Evolutionary conservation across 164 flowering plant genomes (phyloP).

Genomic region (Tinospora cordifolia): DNA sequence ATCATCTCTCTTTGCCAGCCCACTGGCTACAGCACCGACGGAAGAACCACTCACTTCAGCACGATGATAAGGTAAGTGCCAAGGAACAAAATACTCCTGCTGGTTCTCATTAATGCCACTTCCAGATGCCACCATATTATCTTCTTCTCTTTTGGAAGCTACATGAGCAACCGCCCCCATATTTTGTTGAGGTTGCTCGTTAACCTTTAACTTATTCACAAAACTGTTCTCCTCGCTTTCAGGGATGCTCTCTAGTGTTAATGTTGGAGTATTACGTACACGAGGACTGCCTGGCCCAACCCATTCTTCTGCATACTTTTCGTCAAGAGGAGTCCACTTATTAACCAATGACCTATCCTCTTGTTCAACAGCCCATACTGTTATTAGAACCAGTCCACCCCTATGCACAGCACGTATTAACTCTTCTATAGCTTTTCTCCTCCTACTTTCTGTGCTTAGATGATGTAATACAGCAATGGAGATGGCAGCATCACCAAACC

Average conservation of each 20-base stretch:
- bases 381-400: slow-evolving; percentile 82
- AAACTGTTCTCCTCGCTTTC: slow-evolving; percentile 53
- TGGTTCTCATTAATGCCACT: slow-evolving; percentile 28
- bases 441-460: slow-evolving; percentile 74
- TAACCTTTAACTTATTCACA: slow-evolving; percentile 15
- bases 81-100: slow-evolving; percentile 96
- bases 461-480: slow-evolving; percentile 95
- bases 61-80: slow-evolving; percentile 98
- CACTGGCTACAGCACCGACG: slow-evolving; percentile 68
- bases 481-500: slow-evolving; percentile 89
- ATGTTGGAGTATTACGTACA: slow-evolving; percentile 38
- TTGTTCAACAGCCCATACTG: slow-evolving; percentile 97
- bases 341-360: slow-evolving; percentile 61
- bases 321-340: slow-evolving; percentile 84
- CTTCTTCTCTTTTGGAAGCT: slow-evolving; percentile 16
- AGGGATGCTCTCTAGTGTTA: slow-evolving; percentile 58
- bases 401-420: slow-evolving; percentile 65
- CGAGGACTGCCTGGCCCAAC: slow-evolving; percentile 73
- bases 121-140: slow-evolving; percentile 15
- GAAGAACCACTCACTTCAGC: slow-evolving; percentile 91
- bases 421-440: slow-evolving; percentile 79
- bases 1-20: slow-evolving; percentile 82
- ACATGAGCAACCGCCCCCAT: slow-evolving; percentile 9
- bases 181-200: slow-evolving; percentile 14
- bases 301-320: slow-evolving; percentile 80